Evolutionary conservation across 1,284 basidiomycete genomes (phyloP), one percentile per base, ranked within the genome.

Genomic region (Neonothopanus nambi): DNA sequence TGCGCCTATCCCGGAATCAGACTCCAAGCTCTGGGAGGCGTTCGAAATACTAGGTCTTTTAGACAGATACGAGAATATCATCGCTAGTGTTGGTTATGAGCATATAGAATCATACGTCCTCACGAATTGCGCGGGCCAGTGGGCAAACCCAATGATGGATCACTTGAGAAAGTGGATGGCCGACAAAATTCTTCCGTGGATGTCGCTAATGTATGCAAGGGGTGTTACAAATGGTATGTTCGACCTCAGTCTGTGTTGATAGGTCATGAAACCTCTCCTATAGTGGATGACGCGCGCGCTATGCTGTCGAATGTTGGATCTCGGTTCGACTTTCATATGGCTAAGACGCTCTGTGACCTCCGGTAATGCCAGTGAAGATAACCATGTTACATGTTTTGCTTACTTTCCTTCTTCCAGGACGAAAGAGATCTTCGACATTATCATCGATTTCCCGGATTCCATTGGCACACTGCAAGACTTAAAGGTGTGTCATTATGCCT

Each of bases 361-460:
- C 77, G 93, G 93, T 93, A 58, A 24, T 81, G 73, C n/a, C 36
- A 23, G 4, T 45, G 9, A 6, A 23, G 49, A 20, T 43, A 17
- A 18, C 17, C 24, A 5, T 38, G 37, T 18, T 13, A n/a, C 41
- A n/a, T n/a, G n/a, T n/a, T n/a, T n/a, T n/a, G n/a, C n/a, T 8
- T 35, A 43, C 3, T 40, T 23, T 33, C 15, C n/a, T 38, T 17
- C 28, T 47, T 17, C 15, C 61, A 95, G 93, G 39, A 93, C 88
- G 0, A 78, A 77, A 47, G 93, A 98, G 70, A 87, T 99, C 17
- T 98, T 97, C 64, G 93, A 97, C 60, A 96, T 99, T 54, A 95
- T 99, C 54, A 86, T 96, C 44, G 91, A 95, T 63, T 97, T 86
- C 61, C 95, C 97, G 0, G 90, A 94, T 54, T 97, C 95, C 0